Base-by-base conservation (phyloP, 805 yeast genomes). In the Spathaspora hagerdaliae region DNA sequence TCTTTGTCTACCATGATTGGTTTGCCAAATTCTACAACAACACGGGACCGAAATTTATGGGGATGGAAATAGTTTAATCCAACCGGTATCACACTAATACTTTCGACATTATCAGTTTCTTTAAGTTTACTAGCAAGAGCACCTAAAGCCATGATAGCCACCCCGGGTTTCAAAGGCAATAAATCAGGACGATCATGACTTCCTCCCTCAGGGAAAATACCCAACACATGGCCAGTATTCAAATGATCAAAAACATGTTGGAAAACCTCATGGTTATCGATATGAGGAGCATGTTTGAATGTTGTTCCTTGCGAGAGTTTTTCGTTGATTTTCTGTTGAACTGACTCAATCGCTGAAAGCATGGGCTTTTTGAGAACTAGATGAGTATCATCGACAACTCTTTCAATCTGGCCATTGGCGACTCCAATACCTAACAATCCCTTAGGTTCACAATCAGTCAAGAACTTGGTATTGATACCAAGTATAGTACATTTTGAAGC, bases 121-220 rank as follows among this genome's bases (percentile, higher is more conserved):
- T 35, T n/a, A 4, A 43, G 50, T 5, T 65, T 53, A 37, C 63
- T 56, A 0, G 69, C 65, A 9, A 63, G 63, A 1, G 75, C 69
- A 2, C 75, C 75, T 27, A 71, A 49, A 0, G 74, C 75, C 75
- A 71, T 71, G 13, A 71, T 64, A 3, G 75, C 75, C 24, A 71
- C 75, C 1, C 75, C 75, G 0, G 75, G 74, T 45, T 70, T 71
- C 46, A 71, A 57, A 13, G 75, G 75, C 36, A 70, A 58, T 42
- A 71, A 61, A 39, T 66, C 69, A 2, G 74, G 65, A 29, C 75
- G 51, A 48, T 71, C 75, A 47, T 71, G 75, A 34, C 70, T 66
- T 6, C 75, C 75, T 10, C 75, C 75, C 48, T 71, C 75, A 8
- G 75, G 75, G 45, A 71, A 71, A 12, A 70, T 66, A 2, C 75